Conservation (phyloP, 331 rosid species). For the Dryas integrifolia region DNA sequence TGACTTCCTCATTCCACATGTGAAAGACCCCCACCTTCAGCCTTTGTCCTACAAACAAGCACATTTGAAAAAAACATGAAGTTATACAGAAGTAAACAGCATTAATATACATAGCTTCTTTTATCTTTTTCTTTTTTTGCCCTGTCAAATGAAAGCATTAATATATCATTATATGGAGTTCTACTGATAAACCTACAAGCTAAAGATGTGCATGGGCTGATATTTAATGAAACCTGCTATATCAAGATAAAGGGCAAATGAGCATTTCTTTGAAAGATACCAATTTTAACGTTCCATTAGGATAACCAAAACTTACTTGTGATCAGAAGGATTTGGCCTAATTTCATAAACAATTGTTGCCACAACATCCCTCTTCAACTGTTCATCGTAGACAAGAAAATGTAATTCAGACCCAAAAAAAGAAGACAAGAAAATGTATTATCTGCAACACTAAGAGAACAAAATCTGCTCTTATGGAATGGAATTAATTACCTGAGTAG, state of each 20-base stretch:
- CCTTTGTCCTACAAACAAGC: conserved; percentile 56
- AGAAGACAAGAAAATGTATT: neutral
- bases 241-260: too few species aligned
- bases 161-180: neutral
- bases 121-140: too few species aligned
- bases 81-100: too few species aligned
- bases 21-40: conserved; percentile 79
- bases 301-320: conserved; percentile 61
- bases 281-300: neutral
- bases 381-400: conserved; percentile 24
- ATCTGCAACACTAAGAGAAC: neutral
- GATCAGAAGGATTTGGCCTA: conserved; percentile 96
- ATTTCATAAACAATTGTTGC: conserved; percentile 89
- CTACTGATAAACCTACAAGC: neutral
- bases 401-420: neutral
- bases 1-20: conserved; percentile 56
- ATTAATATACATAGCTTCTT: too few species aligned
- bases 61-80: neutral
- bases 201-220: too few species aligned
- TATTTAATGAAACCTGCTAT: too few species aligned
- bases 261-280: neutral
- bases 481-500: conserved; percentile 74
- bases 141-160: too few species aligned
- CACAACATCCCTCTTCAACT: conserved; percentile 89
- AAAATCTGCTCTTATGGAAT: conserved; percentile 14